Evolutionary conservation across 1,284 basidiomycete species (phyloP).

Genomic region (Cryptococcus maquisensis): DNA sequence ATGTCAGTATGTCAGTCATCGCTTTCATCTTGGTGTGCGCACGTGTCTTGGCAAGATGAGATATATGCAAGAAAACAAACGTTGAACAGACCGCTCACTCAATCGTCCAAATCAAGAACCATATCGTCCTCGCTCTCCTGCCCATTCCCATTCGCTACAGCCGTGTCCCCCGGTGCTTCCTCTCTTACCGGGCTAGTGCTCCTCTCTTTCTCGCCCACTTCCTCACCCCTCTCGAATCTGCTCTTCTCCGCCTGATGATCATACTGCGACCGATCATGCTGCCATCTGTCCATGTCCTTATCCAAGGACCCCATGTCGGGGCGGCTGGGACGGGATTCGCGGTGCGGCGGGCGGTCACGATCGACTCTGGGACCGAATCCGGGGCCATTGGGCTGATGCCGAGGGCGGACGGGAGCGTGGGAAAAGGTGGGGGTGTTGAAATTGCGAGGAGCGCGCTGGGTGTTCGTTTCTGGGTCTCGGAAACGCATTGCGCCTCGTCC

Average conservation of each 20-base stretch:
- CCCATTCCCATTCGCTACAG: slow-evolving; percentile 1
- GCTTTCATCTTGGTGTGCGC: too few species aligned
- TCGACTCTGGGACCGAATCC: background rate
- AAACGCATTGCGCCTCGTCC: slow-evolving; percentile 48
- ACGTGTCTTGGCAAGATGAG: background rate
- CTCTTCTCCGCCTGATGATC: slow-evolving; percentile 3
- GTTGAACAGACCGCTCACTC: too few species aligned
- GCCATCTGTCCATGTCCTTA: slow-evolving; percentile 32
- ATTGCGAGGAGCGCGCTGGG: background rate
- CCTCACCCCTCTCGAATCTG: slow-evolving; percentile 3
- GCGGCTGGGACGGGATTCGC: background rate
- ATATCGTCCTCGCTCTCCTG: slow-evolving; percentile 41
- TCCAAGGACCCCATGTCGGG: slow-evolving; percentile 12
- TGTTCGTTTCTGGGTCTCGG: slow-evolving; percentile 40
- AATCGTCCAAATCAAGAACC: slow-evolving; percentile 31
- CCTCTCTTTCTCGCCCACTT: slow-evolving; percentile 12
- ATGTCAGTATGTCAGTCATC: too few species aligned
- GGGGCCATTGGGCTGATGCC: background rate
- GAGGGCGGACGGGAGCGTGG: background rate
- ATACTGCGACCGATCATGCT: slow-evolving; percentile 19
- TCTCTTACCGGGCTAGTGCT: slow-evolving; percentile 9
- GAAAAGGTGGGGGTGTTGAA: slow-evolving; percentile 1
- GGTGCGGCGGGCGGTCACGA: background rate
- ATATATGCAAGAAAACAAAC: background rate
- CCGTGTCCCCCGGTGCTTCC: slow-evolving; percentile 7